These are phyloP conservation scores for Jaapia argillacea DNA, from an alignment of 768 basidiomycete genomes.

Conservation along the genomic window DNA sequence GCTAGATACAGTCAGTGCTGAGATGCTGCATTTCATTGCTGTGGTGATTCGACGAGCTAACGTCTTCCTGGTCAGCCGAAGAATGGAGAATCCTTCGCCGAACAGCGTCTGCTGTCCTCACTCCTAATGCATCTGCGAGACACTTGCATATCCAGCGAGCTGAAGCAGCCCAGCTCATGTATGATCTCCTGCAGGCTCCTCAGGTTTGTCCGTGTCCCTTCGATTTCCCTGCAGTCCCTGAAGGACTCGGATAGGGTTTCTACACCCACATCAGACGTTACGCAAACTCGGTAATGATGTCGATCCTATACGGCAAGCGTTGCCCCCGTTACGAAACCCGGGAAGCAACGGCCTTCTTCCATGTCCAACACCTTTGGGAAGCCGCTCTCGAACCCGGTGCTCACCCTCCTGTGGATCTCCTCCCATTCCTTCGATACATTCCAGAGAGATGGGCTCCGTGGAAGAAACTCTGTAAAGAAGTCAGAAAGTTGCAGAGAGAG, in stretches of 20 bases:
- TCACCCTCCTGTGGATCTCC: conserved; percentile 25
- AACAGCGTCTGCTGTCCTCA: conserved; percentile 1
- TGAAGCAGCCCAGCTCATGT: conserved; percentile 19
- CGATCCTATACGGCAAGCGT: conserved; percentile 22
- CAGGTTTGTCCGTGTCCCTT: conserved; percentile 9
- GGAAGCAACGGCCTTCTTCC: conserved; percentile 17
- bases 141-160: conserved; percentile 19
- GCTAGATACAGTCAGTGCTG: conserved; percentile 9
- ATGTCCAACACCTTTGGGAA: conserved; percentile 17
- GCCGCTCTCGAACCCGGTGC: conserved; percentile 21
- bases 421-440: conserved; percentile 22
- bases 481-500: conserved; percentile 15
- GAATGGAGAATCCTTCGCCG: not conserved
- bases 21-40: conserved; percentile 1
- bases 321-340: conserved; percentile 17
- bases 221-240: not conserved
- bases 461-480: conserved; percentile 18
- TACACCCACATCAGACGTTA: conserved; percentile 20
- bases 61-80: conserved; percentile 3
- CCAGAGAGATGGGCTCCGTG: conserved; percentile 25
- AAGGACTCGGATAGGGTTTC: conserved; percentile 16
- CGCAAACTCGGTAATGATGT: conserved; percentile 21
- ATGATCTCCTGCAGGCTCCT: conserved; percentile 17
- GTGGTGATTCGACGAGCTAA: conserved; percentile 8
- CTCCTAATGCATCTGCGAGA: conserved; percentile 9